Evolutionary conservation across 1,284 basidiomycete genomes (phyloP).

Genomic region (Athelia sp.): DNA sequence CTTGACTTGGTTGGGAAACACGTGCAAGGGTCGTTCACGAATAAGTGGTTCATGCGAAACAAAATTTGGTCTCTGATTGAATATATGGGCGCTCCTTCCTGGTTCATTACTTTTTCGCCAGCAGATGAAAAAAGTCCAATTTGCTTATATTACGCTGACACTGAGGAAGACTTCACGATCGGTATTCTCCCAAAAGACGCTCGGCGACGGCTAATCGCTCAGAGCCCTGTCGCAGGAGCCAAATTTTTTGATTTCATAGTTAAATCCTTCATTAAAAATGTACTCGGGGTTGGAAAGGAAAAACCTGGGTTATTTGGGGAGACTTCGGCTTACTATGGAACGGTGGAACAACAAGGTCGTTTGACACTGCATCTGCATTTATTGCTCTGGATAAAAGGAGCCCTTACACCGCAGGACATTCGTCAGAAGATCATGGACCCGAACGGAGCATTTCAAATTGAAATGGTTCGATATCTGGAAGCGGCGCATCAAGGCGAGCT

Average conservation of each 20-base stretch:
- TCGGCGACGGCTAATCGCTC: slow-evolving; percentile 8
- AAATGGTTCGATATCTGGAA: slow-evolving; percentile 13
- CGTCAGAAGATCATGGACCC: slow-evolving; percentile 14
- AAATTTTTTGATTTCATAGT: slow-evolving; percentile 19
- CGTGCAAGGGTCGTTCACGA: slow-evolving; percentile 26
- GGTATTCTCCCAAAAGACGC: background rate
- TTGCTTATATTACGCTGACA: slow-evolving; percentile 20
- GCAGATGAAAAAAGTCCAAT: slow-evolving; percentile 19
- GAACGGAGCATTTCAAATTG: slow-evolving; percentile 11
- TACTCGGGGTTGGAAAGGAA: slow-evolving; percentile 12
- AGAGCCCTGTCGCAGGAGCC: slow-evolving; percentile 21
- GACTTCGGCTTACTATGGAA: slow-evolving; percentile 27
- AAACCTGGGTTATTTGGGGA: slow-evolving; percentile 18
- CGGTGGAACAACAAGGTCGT: slow-evolving; percentile 29
- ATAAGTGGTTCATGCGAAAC: slow-evolving; percentile 28
- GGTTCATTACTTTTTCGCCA: slow-evolving; percentile 23
- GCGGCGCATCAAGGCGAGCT: slow-evolving; percentile 11
- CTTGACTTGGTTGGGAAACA: slow-evolving; percentile 27
- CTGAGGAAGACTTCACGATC: slow-evolving; percentile 7
- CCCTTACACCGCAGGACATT: slow-evolving; percentile 21
- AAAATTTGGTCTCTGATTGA: slow-evolving; percentile 32
- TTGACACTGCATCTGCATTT: slow-evolving; percentile 27
- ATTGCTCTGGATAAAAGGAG: slow-evolving; percentile 22
- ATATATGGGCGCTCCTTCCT: slow-evolving; percentile 19
- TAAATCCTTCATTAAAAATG: slow-evolving; percentile 18